Evolutionary conservation across 495 filamentous ascomycete genomes (phyloP).

Genomic region (Tuber brumale): DNA sequence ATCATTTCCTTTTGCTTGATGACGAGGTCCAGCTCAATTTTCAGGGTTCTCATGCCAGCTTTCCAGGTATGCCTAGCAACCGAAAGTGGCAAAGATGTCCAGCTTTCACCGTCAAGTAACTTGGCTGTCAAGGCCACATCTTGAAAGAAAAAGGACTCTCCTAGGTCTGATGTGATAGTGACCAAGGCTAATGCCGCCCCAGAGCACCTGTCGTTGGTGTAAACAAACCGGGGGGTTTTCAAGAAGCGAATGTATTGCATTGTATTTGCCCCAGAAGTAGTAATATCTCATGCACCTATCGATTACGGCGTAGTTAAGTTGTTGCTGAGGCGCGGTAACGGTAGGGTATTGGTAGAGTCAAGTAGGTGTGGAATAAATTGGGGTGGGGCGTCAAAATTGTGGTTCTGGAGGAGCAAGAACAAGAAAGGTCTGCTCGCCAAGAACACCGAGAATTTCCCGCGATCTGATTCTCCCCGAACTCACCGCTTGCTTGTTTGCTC

Average conservation of each 20-base stretch:
- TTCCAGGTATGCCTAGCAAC: slow-evolving; percentile 51
- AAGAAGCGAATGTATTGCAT: slow-evolving; percentile 76
- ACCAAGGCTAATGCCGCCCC: slow-evolving; percentile 52
- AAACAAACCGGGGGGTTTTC: slow-evolving; percentile 53
- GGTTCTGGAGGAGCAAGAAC: background rate
- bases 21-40: slow-evolving; percentile 35
- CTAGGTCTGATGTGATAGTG: slow-evolving; percentile 84
- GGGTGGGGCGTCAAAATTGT: background rate
- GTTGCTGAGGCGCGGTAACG: background rate
- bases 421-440: slow-evolving; percentile 1
- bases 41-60: slow-evolving; percentile 51
- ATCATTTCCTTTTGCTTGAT: background rate
- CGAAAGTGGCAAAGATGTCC: slow-evolving; percentile 45
- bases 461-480: background rate
- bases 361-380: background rate
- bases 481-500: slow-evolving; percentile 3
- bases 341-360: background rate
- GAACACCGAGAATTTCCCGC: background rate
- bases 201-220: slow-evolving; percentile 42
- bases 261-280: background rate
- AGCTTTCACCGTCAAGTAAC: slow-evolving; percentile 43
- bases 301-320: background rate
- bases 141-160: slow-evolving; percentile 72
- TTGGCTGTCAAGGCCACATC: slow-evolving; percentile 53
- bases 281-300: background rate